Conservation (phyloP, 176 grass and related monocot species). For the Carex scoparia region DNA sequence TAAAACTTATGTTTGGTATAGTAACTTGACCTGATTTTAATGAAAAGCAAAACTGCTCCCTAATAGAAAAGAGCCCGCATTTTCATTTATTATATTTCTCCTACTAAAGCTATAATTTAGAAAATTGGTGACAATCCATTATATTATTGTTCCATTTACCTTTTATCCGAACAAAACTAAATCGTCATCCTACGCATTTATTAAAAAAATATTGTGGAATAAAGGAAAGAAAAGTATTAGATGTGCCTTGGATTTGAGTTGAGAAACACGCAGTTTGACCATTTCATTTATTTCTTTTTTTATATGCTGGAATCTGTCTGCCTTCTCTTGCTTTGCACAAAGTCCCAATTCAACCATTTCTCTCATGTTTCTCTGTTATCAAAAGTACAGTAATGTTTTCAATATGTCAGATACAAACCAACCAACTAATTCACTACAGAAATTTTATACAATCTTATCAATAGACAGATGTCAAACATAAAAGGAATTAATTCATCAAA, state of each 20-base stretch:
- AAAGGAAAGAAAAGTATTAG: conserved; percentile 6
- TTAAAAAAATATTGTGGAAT: conserved; percentile 12
- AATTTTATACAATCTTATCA: conserved; percentile 21
- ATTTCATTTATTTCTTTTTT: conserved; percentile 92
- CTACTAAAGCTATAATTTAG: background rate
- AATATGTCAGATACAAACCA: conserved; percentile 21
- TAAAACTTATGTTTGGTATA: background rate
- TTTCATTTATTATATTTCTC: background rate
- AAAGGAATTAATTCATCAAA: background rate
- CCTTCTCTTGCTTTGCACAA: conserved; percentile 90
- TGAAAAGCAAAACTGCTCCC: background rate
- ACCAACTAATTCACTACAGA: conserved; percentile 13
- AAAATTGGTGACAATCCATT: background rate
- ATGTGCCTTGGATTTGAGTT: conserved; percentile 58
- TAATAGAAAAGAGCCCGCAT: background rate
- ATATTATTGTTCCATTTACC: background rate
- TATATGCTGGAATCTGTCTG: conserved; percentile 67
- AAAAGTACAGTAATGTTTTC: conserved; percentile 25
- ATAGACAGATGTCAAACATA: conserved; percentile 7
- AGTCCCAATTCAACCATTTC: conserved; percentile 93
- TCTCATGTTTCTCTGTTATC: conserved; percentile 84
- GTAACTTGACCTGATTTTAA: background rate
- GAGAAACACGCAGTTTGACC: conserved; percentile 57
- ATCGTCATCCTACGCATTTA: conserved; percentile 17
- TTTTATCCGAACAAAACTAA: conserved; percentile 28